Conservation (phyloP, 1,284 basidiomycete species). For the Ceraceosorus bombacis region DNA sequence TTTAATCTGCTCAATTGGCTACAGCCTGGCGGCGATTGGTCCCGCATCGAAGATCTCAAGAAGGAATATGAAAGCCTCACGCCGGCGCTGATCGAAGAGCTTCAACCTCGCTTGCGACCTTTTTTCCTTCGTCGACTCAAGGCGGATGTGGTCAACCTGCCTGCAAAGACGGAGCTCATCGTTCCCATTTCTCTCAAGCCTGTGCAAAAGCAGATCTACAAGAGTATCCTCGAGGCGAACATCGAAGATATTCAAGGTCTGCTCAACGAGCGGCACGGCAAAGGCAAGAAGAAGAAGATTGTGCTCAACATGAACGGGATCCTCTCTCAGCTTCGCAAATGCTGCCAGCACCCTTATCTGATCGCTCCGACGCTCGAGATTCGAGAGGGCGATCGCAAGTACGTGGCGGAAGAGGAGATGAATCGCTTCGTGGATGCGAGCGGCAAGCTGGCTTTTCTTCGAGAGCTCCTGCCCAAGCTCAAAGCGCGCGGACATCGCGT, state of each 20-base stretch:
- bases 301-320: conserved; percentile 35
- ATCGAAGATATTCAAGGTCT: conserved; percentile 34
- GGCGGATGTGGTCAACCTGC: conserved; percentile 80
- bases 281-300: conserved; percentile 17
- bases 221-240: conserved; percentile 46
- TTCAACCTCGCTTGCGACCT: conserved; percentile 70
- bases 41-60: conserved; percentile 25
- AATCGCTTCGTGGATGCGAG: conserved; percentile 74
- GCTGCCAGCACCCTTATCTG: conserved; percentile 58
- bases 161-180: conserved; percentile 71
- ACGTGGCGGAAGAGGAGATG: conserved; percentile 62
- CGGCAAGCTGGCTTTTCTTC: conserved; percentile 57
- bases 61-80: conserved; percentile 30
- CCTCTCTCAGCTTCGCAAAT: conserved; percentile 43
- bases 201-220: conserved; percentile 81
- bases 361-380: conserved; percentile 69
- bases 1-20: conserved; percentile 36
- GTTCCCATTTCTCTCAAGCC: conserved; percentile 82
- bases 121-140: conserved; percentile 91
- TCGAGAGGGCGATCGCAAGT: conserved; percentile 53
- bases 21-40: conserved; percentile 24
- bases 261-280: conserved; percentile 11
- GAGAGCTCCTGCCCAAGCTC: conserved; percentile 45
- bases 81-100: conserved; percentile 53
- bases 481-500: conserved; percentile 44